A percentile compares a stretch with the other conserved stretches of the same genome.
Evolutionary conservation across 2,329 filamentous ascomycete species (phyloP).

Genomic region (Grosmannia serpens): DNA sequence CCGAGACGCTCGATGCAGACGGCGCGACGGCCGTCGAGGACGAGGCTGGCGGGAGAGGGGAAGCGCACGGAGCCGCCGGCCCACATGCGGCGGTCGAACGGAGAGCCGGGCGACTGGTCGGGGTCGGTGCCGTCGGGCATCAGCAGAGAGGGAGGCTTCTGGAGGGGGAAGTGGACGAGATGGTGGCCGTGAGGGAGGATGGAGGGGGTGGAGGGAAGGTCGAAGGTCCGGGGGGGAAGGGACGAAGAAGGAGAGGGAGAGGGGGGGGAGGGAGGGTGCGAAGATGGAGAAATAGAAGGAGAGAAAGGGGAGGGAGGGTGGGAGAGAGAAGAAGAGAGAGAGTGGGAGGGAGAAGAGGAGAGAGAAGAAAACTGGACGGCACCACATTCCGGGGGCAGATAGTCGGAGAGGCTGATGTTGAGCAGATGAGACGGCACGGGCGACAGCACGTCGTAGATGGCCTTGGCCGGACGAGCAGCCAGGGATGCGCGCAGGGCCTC

Average conservation of each 20-base stretch:
- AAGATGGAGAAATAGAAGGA: neutral
- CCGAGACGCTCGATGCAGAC: constrained; percentile 32
- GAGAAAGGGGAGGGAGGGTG: neutral
- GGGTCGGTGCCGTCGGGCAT: constrained; percentile 77
- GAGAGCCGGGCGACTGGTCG: constrained; percentile 60
- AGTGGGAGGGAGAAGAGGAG: neutral
- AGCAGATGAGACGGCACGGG: constrained; percentile 56
- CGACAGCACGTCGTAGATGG: constrained; percentile 34
- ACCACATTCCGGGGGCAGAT: constrained; percentile 21
- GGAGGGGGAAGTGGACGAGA: constrained; percentile 75
- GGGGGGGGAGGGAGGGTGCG: neutral
- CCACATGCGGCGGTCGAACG: constrained; percentile 76
- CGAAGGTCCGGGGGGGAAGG: neutral
- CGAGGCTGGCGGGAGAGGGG: constrained; percentile 13
- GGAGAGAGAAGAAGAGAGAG: neutral
- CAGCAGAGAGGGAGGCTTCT: constrained; percentile 48
- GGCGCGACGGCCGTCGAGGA: constrained; percentile 26
- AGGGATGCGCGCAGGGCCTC: constrained; percentile 8
- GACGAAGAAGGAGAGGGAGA: neutral
- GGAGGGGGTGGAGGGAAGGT: neutral
- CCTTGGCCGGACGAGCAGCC: constrained; percentile 16
- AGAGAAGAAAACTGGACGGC: constrained; percentile 4
- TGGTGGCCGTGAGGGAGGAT: constrained; percentile 59
- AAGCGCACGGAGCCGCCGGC: constrained; percentile 58
- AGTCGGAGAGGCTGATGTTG: constrained; percentile 39